Evolutionary conservation across 1,284 basidiomycete genomes (phyloP), one percentile per base, ranked within the genome.

Genomic region (Apiotrichum laibachii): DNA sequence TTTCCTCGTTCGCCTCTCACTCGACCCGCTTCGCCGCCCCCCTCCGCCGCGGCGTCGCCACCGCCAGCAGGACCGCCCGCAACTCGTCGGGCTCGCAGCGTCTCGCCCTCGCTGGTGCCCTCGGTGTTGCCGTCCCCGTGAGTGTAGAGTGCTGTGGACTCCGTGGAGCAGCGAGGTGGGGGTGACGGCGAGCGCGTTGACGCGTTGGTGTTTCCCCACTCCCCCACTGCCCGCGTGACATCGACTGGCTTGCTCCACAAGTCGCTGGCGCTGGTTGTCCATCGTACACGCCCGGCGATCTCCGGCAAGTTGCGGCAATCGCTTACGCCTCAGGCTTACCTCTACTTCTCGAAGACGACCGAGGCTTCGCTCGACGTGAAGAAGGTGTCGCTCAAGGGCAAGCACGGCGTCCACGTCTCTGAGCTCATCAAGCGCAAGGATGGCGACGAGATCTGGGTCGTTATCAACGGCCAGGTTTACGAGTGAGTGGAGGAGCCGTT

Each of bases 401-500:
- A 54, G 22, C 35, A 19, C 9, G 62, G 16, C 31, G 51, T 73
- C 12, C 53, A 50, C n/a, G 62, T 72, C 31, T 52, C 55, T 31
- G 72, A 76, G 34, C 68, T 76, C 0, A 50, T 76, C 16, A 59
- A 65, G 15, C 64, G 65, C 39, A 66, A 69, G 39, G 62, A 69
- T 8, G 65, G 68, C 0, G 65, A 71, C 33, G 67, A 70, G 51
- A 53, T 72, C 12, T 76, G 75, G 75, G 75, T 76, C 16, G 73
- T 76, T 9, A 75, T 76, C 60, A 67, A 73, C 22, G 75, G 75
- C 13, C 59, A 73, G 37, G 75, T 76, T 1, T 76, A 76, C 48
- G 67, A 76, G 75, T 76, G 62, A 64, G 75, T 66, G 11, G 21
- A 16, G 37, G 2, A 16, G 8, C 34, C 8, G 34, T 7, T 7